These are phyloP conservation scores for Beauveria australis DNA, from an alignment of 2,329 filamentous ascomycete genomes.

Conservation along the genomic window DNA sequence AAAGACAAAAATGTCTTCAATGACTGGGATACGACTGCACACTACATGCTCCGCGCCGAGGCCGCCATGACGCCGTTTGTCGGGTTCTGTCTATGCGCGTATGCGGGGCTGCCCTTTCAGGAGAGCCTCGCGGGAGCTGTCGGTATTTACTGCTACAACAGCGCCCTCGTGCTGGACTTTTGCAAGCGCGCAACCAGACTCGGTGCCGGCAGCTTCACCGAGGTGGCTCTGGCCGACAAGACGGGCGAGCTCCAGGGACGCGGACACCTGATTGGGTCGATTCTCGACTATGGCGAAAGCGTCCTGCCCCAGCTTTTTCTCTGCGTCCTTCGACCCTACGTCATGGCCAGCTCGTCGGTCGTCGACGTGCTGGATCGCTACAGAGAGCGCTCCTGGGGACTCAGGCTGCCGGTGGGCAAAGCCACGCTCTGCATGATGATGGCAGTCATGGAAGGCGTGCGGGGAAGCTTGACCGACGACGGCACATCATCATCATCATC, in stretches of 20 bases:
- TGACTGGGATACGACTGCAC: neutral
- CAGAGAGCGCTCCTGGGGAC: neutral
- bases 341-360: neutral
- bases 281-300: neutral
- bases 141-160: neutral
- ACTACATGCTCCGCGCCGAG: neutral
- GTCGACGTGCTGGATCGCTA: neutral
- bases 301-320: neutral
- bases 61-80: neutral
- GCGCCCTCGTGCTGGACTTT: neutral
- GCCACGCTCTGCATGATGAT: neutral
- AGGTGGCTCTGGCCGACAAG: neutral
- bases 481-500: neutral
- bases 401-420: neutral
- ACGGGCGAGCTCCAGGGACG: neutral
- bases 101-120: neutral
- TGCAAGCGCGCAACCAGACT: neutral
- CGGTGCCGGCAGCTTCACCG: neutral
- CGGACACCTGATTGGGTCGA: neutral
- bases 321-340: neutral
- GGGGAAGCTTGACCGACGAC: neutral
- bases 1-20: neutral
- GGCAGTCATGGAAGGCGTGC: neutral
- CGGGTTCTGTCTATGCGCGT: neutral
- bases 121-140: neutral